A percentile compares a stretch with the other conserved stretches of the same genome.
Evolutionary conservation across 306 rosid species (phyloP).

Genomic region (Styphnolobium japonicum): DNA sequence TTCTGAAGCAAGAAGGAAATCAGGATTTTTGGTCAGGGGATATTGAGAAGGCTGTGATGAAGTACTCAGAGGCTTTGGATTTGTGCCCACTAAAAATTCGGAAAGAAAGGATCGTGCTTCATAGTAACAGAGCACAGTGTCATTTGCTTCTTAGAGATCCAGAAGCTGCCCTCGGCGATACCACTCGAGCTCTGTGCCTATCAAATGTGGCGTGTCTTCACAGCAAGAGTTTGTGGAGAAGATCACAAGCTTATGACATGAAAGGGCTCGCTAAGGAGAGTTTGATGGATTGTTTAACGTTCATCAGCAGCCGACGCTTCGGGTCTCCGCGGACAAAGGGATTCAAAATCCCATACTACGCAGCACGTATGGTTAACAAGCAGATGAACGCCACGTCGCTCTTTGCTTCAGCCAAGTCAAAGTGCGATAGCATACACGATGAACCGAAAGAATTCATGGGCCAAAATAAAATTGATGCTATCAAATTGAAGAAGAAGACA

Average conservation of each 20-base stretch:
- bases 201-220: slow-evolving; percentile 44
- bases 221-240: slow-evolving; percentile 68
- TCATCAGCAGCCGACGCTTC: slow-evolving; percentile 31
- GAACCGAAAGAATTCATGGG: not conserved
- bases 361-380: slow-evolving; percentile 53
- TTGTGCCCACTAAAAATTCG: slow-evolving; percentile 37
- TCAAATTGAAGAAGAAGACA: slow-evolving; percentile 18
- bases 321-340: slow-evolving; percentile 21
- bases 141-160: slow-evolving; percentile 45
- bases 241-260: slow-evolving; percentile 70
- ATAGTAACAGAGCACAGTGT: slow-evolving; percentile 77
- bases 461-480: slow-evolving; percentile 11
- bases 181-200: slow-evolving; percentile 65
- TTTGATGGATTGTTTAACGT: slow-evolving; percentile 60
- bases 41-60: slow-evolving; percentile 44
- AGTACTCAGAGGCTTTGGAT: slow-evolving; percentile 60
- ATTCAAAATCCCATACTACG: slow-evolving; percentile 46
- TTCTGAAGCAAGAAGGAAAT: slow-evolving; percentile 54
- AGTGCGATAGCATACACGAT: not conserved
- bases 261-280: slow-evolving; percentile 55
- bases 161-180: slow-evolving; percentile 55
- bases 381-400: slow-evolving; percentile 57
- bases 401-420: slow-evolving; percentile 40
- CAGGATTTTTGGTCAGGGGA: slow-evolving; percentile 41
- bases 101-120: slow-evolving; percentile 60